Percentiles rank a stretch among this genome's conserved stretches.
Conservation (phyloP, 495 filamentous ascomycete species). For the Chaetomidium leptoderma region DNA sequence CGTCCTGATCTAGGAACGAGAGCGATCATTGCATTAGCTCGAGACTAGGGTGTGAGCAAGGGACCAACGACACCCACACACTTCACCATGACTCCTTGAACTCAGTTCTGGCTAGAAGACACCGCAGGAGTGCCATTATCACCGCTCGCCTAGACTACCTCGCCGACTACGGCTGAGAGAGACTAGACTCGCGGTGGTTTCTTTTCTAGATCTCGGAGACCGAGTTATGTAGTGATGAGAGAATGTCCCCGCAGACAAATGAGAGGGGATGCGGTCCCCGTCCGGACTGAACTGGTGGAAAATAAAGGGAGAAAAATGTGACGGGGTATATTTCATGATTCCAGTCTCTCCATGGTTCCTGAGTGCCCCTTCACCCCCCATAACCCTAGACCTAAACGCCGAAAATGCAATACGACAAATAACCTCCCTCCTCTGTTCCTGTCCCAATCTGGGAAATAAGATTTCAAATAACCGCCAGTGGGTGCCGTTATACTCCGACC, state of each 20-base stretch:
- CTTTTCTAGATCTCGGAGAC: background rate
- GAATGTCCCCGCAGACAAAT: background rate
- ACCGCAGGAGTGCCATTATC: background rate
- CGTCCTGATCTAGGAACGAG: too few species aligned
- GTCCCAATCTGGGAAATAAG: slow-evolving; percentile 4
- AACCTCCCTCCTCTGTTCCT: background rate
- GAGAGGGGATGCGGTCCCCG: background rate
- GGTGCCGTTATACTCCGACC: background rate
- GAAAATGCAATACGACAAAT: background rate
- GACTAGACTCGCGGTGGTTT: background rate
- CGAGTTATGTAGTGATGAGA: background rate
- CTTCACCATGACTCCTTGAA: background rate
- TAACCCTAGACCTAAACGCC: background rate
- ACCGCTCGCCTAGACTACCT: background rate
- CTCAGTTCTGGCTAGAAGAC: background rate
- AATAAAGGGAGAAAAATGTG: background rate
- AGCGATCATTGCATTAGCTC: too few species aligned
- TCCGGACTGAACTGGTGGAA: background rate
- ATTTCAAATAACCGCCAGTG: background rate
- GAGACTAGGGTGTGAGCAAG: too few species aligned
- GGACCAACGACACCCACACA: too few species aligned
- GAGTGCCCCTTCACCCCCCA: background rate
- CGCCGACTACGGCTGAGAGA: background rate
- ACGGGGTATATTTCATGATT: background rate
- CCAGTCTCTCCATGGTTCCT: background rate